phyloP scores from a whole-genome alignment of 2,329 filamentous ascomycete species.

The Ceratocystiopsis sp. region DNA sequence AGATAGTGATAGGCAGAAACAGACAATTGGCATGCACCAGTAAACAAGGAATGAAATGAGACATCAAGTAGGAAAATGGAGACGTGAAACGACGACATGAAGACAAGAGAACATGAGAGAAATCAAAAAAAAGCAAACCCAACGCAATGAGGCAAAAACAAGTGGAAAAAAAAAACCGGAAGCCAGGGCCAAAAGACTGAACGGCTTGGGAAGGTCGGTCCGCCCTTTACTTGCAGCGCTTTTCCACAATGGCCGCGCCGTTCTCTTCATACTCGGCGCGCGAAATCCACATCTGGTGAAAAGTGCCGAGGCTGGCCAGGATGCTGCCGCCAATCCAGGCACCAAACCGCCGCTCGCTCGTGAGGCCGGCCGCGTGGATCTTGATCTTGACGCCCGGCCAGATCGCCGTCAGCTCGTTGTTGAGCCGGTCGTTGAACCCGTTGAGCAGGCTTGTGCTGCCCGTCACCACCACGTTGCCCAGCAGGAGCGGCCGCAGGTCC shows the following conservation, averaged over 20 bases:
- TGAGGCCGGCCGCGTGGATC: conserved; percentile 71
- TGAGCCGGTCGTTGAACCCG: conserved; percentile 80
- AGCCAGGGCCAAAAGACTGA: no score
- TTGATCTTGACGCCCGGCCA: conserved; percentile 79
- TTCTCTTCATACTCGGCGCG: conserved; percentile 97
- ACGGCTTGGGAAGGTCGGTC: no score
- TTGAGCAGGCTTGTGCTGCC: conserved; percentile 76
- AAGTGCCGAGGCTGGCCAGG: conserved; percentile 83
- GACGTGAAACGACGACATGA: no score
- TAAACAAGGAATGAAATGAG: no score
- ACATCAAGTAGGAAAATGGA: no score
- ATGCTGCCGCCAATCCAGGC: conserved; percentile 97
- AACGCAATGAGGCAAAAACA: no score
- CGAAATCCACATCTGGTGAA: conserved; percentile 99
- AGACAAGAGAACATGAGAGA: no score
- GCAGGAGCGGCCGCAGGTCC: conserved; percentile 66
- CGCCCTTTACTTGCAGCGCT: conserved; percentile 62
- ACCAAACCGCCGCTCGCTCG: conserved; percentile 73
- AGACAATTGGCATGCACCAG: no score
- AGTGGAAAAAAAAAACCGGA: no score
- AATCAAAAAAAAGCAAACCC: no score
- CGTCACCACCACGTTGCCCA: conserved; percentile 84
- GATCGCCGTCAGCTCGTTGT: conserved; percentile 62
- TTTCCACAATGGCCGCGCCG: conserved; percentile 78
- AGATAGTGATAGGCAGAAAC: no score